Conservation (phyloP, 2,329 filamentous ascomycete genomes). For the Aureobasidium zeae region DNA sequence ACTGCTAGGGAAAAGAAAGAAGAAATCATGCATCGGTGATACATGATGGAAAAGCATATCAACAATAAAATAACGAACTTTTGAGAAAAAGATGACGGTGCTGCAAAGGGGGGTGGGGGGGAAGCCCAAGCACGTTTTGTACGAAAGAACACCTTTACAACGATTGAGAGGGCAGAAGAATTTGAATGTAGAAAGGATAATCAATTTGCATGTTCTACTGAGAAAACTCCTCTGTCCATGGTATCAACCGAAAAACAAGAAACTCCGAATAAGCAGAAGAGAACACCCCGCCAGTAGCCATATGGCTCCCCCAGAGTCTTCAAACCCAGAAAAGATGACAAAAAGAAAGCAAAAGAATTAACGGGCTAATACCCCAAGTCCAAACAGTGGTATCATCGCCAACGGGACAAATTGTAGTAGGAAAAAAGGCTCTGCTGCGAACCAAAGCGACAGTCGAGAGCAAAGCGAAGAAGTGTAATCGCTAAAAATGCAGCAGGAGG, state of each 20-base stretch:
- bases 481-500: slow-evolving; percentile 13
- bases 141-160: not conserved
- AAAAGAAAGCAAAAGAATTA: slow-evolving; percentile 11
- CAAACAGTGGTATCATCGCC: slow-evolving; percentile 12
- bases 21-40: too few relatives aligned
- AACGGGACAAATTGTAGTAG: too few relatives aligned
- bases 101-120: too few relatives aligned
- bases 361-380: slow-evolving; percentile 6
- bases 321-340: not conserved
- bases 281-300: slow-evolving; percentile 9
- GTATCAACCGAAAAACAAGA: slow-evolving; percentile 15
- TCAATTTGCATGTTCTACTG: slow-evolving; percentile 12
- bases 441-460: slow-evolving; percentile 9
- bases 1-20: too few relatives aligned
- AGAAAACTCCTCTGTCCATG: slow-evolving; percentile 13
- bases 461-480: slow-evolving; percentile 11
- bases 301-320: not conserved
- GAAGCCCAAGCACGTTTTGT: too few relatives aligned
- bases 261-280: too few relatives aligned
- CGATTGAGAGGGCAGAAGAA: not conserved
- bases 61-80: too few relatives aligned
- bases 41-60: too few relatives aligned
- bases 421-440: slow-evolving; percentile 11
- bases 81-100: too few relatives aligned
- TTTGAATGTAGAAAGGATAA: not conserved